Conservation (phyloP, 106 monocot genomes). For the Dioscorea dumetorum region DNA sequence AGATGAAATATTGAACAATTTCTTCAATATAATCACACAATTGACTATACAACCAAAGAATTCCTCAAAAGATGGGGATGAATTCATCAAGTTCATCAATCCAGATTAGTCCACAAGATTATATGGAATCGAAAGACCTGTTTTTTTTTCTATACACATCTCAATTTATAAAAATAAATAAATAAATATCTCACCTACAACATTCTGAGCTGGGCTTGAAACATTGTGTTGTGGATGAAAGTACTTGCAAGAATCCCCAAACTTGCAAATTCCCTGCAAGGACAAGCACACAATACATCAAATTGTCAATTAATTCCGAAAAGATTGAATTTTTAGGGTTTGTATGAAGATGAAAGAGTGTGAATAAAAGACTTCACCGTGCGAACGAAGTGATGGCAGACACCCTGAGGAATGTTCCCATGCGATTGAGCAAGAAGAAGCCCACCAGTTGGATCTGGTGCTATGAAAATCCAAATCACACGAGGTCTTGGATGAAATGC, state of each 20-base stretch:
- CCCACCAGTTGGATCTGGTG: slow-evolving; percentile 16
- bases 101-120: too few species aligned
- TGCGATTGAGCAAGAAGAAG: slow-evolving; percentile 14
- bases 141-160: too few species aligned
- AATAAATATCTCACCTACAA: slow-evolving; percentile 16
- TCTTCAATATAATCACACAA: too few species aligned
- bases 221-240: slow-evolving; percentile 41
- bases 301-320: too few species aligned
- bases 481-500: slow-evolving; percentile 4
- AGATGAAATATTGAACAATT: too few species aligned
- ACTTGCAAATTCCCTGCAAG: slow-evolving; percentile 52
- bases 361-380: slow-evolving; percentile 31
- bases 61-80: too few species aligned
- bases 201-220: background rate
- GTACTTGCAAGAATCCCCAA: slow-evolving; percentile 59
- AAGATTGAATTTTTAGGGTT: too few species aligned
- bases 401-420: slow-evolving; percentile 21
- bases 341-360: background rate
- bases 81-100: too few species aligned
- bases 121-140: too few species aligned
- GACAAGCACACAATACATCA: background rate
- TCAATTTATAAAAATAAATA: too few species aligned
- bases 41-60: too few species aligned
- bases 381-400: slow-evolving; percentile 79
- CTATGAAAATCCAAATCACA: background rate